Conservation (phyloP, 2,329 filamentous ascomycete species). For the Huntiella savannae region DNA sequence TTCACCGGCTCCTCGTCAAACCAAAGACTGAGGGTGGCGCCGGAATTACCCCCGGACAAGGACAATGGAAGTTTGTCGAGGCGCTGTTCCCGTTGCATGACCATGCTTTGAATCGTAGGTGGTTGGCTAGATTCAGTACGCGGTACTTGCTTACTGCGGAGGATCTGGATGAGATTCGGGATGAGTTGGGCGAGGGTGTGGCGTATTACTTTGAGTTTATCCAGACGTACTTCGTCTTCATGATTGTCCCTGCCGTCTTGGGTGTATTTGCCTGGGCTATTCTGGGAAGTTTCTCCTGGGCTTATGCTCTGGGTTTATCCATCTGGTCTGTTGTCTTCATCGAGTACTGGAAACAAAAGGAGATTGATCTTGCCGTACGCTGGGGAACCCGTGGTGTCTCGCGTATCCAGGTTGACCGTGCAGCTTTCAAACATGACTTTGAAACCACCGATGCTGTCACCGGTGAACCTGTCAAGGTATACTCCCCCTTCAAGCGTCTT, state of each 20-base stretch:
- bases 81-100: constrained; percentile 68
- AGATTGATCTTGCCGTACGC: constrained; percentile 65
- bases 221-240: constrained; percentile 73
- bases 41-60: constrained; percentile 49
- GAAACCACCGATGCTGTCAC: constrained; percentile 63
- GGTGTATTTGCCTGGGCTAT: constrained; percentile 63
- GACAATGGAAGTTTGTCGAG: constrained; percentile 53
- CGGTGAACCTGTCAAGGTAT: constrained; percentile 57
- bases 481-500: constrained; percentile 57
- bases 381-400: constrained; percentile 83
- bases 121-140: constrained; percentile 56
- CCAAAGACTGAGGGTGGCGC: constrained; percentile 57
- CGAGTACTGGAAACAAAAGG: constrained; percentile 91
- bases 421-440: constrained; percentile 62
- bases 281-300: constrained; percentile 64
- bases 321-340: constrained; percentile 84
- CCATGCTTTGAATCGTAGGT: constrained; percentile 51
- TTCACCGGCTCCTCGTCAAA: constrained; percentile 69
- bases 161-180: constrained; percentile 55
- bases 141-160: constrained; percentile 47
- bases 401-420: constrained; percentile 56
- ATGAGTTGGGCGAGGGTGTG: constrained; percentile 65
- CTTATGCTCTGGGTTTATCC: constrained; percentile 60
- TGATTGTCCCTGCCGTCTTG: constrained; percentile 63
- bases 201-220: constrained; percentile 94